Evolutionary conservation across 768 basidiomycete genomes (phyloP).

Genomic region (Lactarius psammicola): DNA sequence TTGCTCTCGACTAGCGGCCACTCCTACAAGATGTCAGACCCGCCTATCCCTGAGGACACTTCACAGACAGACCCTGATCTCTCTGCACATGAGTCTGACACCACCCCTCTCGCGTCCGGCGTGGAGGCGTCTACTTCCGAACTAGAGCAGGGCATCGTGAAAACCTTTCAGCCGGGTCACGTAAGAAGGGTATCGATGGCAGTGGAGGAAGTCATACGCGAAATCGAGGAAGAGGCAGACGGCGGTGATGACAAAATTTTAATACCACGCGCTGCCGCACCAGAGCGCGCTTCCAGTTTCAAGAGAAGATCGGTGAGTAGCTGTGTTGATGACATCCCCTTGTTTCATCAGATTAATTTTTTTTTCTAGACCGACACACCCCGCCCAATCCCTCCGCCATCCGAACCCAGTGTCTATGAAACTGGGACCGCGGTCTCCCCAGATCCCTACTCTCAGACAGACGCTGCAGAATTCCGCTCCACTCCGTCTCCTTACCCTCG

Average conservation of each 20-base stretch:
- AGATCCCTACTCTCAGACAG: conserved; percentile 49
- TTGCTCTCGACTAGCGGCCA: conserved; percentile 17
- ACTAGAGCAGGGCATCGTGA: conserved; percentile 45
- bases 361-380: conserved; percentile 11
- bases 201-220: conserved; percentile 70
- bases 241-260: conserved; percentile 62
- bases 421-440: conserved; percentile 70
- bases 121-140: conserved; percentile 37
- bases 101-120: conserved; percentile 13
- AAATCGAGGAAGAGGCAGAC: conserved; percentile 73
- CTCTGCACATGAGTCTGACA: conserved; percentile 20
- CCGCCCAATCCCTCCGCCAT: background rate
- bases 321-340: conserved; percentile 1
- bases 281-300: conserved; percentile 21
- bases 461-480: conserved; percentile 51
- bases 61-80: conserved; percentile 13
- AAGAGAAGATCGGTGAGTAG: conserved; percentile 24
- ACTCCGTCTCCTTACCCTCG: conserved; percentile 59
- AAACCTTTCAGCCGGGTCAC: conserved; percentile 49
- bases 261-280: conserved; percentile 57
- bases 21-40: conserved; percentile 18
- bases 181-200: conserved; percentile 70
- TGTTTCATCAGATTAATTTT: conserved; percentile 2
- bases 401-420: conserved; percentile 46
- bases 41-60: conserved; percentile 21